Conservation (phyloP, 768 basidiomycete genomes). For the Amanita pallidorosea region DNA sequence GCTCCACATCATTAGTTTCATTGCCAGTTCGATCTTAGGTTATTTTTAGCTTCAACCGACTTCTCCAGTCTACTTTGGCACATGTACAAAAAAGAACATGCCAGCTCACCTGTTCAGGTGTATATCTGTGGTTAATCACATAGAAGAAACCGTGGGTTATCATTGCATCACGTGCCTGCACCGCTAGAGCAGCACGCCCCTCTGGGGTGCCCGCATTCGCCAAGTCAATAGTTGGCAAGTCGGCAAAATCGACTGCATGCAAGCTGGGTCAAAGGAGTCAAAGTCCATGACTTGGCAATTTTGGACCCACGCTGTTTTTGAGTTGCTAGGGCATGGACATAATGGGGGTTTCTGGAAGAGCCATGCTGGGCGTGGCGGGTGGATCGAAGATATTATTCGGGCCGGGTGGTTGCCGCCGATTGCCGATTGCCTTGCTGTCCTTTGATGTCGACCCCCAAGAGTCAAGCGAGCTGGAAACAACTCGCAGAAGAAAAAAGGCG, state of each 20-base stretch:
- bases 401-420: too few species aligned
- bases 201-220: constrained; percentile 26
- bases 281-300: neutral
- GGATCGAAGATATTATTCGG: too few species aligned
- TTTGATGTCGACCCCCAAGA: constrained; percentile 12
- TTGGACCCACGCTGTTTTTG: constrained; percentile 7
- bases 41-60: too few species aligned
- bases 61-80: constrained; percentile 8
- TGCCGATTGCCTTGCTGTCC: neutral
- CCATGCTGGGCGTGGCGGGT: constrained; percentile 19
- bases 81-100: neutral
- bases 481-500: constrained; percentile 43
- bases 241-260: constrained; percentile 26
- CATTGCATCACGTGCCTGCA: constrained; percentile 36
- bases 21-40: too few species aligned
- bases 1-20: too few species aligned
- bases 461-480: constrained; percentile 36
- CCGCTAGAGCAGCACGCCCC: constrained; percentile 24
- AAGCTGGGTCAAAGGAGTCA: neutral
- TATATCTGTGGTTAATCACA: constrained; percentile 36
- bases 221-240: constrained; percentile 43
- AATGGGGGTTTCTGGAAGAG: constrained; percentile 25
- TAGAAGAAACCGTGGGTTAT: constrained; percentile 35
- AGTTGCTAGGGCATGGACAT: constrained; percentile 14
- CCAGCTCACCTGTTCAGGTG: constrained; percentile 24